Evolutionary conservation across 805 yeast species (phyloP).

Genomic region (Schwanniomyces vanrijiae): DNA sequence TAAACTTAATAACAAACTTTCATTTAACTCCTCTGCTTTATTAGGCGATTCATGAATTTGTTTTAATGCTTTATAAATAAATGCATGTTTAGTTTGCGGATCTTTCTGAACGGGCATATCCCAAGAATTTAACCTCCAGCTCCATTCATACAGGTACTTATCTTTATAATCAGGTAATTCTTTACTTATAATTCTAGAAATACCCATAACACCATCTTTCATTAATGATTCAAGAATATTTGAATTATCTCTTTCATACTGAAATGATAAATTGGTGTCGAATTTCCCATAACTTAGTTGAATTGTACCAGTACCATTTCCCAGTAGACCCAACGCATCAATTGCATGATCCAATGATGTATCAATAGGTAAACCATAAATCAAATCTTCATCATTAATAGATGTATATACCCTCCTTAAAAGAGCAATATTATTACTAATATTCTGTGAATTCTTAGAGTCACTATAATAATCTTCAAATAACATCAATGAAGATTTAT

Average conservation of each 20-base stretch:
- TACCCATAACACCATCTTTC: constrained; percentile 55
- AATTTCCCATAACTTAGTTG: constrained; percentile 56
- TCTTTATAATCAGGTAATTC: constrained; percentile 6
- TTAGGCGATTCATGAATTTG: constrained; percentile 37
- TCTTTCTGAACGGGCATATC: constrained; percentile 53
- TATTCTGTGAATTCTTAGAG: constrained; percentile 1
- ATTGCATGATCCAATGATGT: constrained; percentile 56
- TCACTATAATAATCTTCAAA: constrained; percentile 42
- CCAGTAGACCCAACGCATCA: constrained; percentile 31
- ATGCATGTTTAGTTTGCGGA: constrained; percentile 40
- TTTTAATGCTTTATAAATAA: constrained; percentile 54
- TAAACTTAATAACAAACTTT: constrained; percentile 17
- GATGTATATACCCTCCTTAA: constrained; percentile 44
- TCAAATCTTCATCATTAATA: constrained; percentile 62
- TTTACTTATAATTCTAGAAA: constrained; percentile 47
- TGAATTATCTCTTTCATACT: constrained; percentile 3
- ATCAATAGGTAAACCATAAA: constrained; percentile 62
- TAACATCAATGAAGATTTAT: constrained; percentile 47
- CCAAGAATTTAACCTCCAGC: constrained; percentile 82
- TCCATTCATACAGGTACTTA: constrained; percentile 51
- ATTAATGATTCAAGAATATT: constrained; percentile 40
- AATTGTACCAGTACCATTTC: constrained; percentile 37
- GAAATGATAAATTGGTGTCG: constrained; percentile 40
- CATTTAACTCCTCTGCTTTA: constrained; percentile 13
- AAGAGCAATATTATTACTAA: constrained; percentile 5